Evolutionary conservation across 257 asterid genomes (phyloP).

Genomic region (Nicotiana obtusifolia): DNA sequence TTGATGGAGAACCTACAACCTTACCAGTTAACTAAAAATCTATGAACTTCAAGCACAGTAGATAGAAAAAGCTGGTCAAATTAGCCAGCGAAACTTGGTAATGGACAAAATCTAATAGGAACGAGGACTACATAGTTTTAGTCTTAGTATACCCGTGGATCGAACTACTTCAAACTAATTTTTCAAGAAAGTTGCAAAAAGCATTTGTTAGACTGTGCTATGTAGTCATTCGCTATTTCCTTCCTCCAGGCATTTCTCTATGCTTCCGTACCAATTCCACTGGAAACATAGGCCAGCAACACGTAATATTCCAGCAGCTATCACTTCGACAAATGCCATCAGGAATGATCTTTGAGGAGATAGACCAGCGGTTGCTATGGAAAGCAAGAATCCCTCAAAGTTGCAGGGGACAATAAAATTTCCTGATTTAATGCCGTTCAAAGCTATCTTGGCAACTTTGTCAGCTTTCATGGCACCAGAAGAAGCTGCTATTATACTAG

Average conservation of each 20-base stretch:
- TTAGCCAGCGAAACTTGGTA: not conserved
- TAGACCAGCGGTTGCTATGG: conserved; percentile 75
- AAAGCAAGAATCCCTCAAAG: conserved; percentile 62
- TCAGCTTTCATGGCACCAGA: conserved; percentile 95
- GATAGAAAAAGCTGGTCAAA: not conserved
- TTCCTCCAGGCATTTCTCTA: conserved; percentile 51
- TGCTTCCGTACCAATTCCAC: conserved; percentile 80
- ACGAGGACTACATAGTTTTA: not conserved
- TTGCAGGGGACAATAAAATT: conserved; percentile 77
- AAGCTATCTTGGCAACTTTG: conserved; percentile 65
- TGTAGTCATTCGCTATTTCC: conserved; percentile 20
- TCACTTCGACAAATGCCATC: conserved; percentile 79
- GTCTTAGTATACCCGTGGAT: not conserved
- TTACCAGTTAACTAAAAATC: not conserved
- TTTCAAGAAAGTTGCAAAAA: not conserved
- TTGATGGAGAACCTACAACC: not conserved
- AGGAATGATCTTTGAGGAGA: conserved; percentile 85
- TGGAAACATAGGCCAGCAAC: conserved; percentile 70
- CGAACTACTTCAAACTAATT: not conserved
- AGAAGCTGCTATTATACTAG: conserved; percentile 74
- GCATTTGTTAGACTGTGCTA: not conserved
- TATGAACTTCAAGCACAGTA: not conserved
- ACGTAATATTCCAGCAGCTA: conserved; percentile 52
- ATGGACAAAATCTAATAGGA: not conserved
- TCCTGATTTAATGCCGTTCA: conserved; percentile 62